Percentiles rank a stretch among this genome's conserved stretches.
These are phyloP conservation scores for Sarocladium brachiariae DNA, from an alignment of 2,329 filamentous ascomycete species.

Conservation along the genomic window DNA sequence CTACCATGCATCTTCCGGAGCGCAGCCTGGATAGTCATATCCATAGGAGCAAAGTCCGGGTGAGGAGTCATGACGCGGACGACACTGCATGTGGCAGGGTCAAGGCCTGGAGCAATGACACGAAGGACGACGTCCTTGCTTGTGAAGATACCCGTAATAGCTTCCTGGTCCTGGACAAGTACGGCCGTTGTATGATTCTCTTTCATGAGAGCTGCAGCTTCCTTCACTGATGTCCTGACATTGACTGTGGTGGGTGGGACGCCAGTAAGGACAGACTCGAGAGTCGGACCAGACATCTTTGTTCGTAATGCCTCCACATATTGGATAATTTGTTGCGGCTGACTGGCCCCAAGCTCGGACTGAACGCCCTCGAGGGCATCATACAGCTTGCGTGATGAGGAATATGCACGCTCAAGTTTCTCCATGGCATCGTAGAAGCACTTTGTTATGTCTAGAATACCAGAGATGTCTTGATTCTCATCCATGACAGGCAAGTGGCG, in stretches of 20 bases:
- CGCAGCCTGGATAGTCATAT: constrained; percentile 98
- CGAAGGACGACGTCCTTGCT: constrained; percentile 98
- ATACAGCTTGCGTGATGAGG: constrained; percentile 95
- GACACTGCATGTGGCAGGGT: constrained; percentile 91
- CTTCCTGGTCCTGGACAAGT: constrained; percentile 90
- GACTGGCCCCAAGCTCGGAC: constrained; percentile 89
- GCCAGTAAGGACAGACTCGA: constrained; percentile 90
- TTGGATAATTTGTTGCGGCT: constrained; percentile 97
- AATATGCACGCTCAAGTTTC: constrained; percentile 95
- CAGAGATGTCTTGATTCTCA: constrained; percentile 98
- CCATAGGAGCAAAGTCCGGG: constrained; percentile 95
- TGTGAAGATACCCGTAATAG: constrained; percentile 98
- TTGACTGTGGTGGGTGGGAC: constrained; percentile 90
- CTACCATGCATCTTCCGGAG: constrained; percentile 97
- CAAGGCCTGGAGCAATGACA: constrained; percentile 92
- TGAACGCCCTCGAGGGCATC: constrained; percentile 97
- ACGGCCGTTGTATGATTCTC: constrained; percentile 98
- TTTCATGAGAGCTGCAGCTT: constrained; percentile 94
- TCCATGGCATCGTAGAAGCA: constrained; percentile 99
- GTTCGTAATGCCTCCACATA: constrained; percentile 92
- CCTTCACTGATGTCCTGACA: constrained; percentile 91
- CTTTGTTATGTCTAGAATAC: constrained; percentile 97
- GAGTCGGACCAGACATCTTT: constrained; percentile 96
- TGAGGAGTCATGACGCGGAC: constrained; percentile 99
- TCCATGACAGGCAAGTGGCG: constrained; percentile 98